Evolutionary conservation across 148 eudicot species (phyloP), one percentile per base, ranked within the genome.

Genomic region (Tetragonia tetragonoides): DNA sequence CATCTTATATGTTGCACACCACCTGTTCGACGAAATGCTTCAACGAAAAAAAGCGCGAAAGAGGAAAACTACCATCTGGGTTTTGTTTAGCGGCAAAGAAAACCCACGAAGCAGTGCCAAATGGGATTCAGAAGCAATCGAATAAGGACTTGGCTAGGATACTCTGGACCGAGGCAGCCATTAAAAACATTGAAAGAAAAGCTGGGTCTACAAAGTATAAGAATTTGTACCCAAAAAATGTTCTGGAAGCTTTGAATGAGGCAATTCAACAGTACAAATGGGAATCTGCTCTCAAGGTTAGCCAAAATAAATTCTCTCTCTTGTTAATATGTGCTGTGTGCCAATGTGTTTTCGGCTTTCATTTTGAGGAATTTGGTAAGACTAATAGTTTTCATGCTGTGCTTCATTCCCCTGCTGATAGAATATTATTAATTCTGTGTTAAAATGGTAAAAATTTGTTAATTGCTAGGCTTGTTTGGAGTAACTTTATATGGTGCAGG

Each of bases 251-350:
- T 73, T 76, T 94, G 37, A 84, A 87, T 66, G 87, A 90, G 9
- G 95, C 95, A 8, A 86, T 89, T 44, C 79, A 78, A 40, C 80
- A 77, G 5, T 78, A 75, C 56, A 83, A 80, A 10, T 94, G 95
- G 92, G 91, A 91, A 66, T 87, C 94, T 70, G 97, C 97, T 79
- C 93, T 94, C 41, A 87, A 89, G 90, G 98, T 94, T 74, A 4
- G 74, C 42, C 60, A 2, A 7, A n/a, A n/a, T n/a, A n/a, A 23
- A 6, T 38, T 37, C 7, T 4, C 7, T 75, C 42, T 66, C 23
- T 1, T 42, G 23, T 39, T 20, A 4, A 54, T 40, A 40, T 11
- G 2, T 20, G 41, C 47, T 61, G 59, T 9, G 15, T 54, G 34
- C 1, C 34, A 0, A 1, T 44, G 47, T 44, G 47, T 44, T 44